Base-by-base conservation (phyloP, 2,329 filamentous ascomycete species). In the Cladophialophora yegresii region DNA sequence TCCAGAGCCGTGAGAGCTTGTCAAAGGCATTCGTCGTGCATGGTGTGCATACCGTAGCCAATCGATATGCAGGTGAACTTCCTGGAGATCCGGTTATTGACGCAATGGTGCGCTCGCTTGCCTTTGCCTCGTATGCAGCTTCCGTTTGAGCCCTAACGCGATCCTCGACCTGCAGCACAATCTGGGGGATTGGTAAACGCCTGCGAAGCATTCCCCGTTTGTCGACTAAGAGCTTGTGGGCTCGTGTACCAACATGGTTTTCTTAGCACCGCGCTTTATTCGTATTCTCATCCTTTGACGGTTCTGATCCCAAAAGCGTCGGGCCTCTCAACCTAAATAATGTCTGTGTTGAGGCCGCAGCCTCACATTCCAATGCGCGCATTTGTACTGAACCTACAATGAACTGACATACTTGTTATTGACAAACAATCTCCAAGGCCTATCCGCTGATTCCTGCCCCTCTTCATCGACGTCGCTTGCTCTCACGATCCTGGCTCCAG, bases 351-450 rank as follows among this genome's bases (percentile, higher is more conserved):
- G 36, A 20, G 47, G 55, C 49, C 43, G 50, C 20, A 58, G 54
- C 54, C 61, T 40, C 43, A 59, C 63, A 65, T 65, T 59, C 59
- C 63, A 65, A 58, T 22, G 63, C 55, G 54, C 28, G 63, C 22
- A 55, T 13, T 50, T 58, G 33, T 22, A 28, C 49, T 20, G 23
- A 22, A 6, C 23, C 49, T 22, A 26, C 22, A 51, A 43, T 54
- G 61, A 63, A 49, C 56, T 33, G 28, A 22, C 36, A 5, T 40
- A 51, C n/a, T 22, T 43, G 26, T 45, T 45, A 47, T 47, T 54
- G n/a, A 61, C 26, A 54, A 32, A 32, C 23, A 10, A 54, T 5
- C 51, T 30, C 26, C 1, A 54, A 30, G 23, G 16, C 43, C 22
- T 12, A 10, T 13, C 47, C 20, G 47, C 10, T 59, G 9, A 33